Evolutionary conservation across 1,139 yeast species (phyloP), one percentile per base, ranked within the genome.

Genomic region (Protomyces inouyei): DNA sequence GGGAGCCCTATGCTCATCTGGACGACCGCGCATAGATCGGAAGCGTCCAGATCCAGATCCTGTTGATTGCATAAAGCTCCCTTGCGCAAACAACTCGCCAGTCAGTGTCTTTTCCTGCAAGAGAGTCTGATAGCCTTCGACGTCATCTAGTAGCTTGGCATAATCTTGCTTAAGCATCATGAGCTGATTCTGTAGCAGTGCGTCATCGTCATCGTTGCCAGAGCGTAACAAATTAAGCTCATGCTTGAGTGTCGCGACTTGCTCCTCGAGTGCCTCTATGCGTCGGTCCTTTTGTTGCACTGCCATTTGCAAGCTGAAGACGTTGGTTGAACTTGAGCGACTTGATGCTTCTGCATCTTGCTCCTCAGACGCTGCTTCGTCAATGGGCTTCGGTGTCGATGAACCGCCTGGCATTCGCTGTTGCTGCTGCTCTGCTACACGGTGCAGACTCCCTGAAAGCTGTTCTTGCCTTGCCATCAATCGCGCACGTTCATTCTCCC

Each of bases 11-110:
- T n/a, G 21, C 12, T 43, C 48, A 8, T 16, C 45, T 12, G 63
- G 57, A 23, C 48, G 52, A n/a, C 53, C 57, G 16, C 63, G 63
- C 16, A 59, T 53, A 2, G 63, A 59, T 18, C 54, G 38, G 45
- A 52, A 52, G 16, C 43, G 45, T n/a, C 36, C 43, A 23, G 40
- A 28, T 14, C 54, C 45, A 25, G 46, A 35, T 3, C 55, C 23
- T 12, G 55, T 57, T 1, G 63, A 59, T 28, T 40, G 57, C 63
- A 59, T 59, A 35, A 59, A 59, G 32, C 37, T 51, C n/a, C 57
- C 53, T 10, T 38, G 43, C 18, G 57, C 38, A 21, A 59, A 59
- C 25, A 43, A 10, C 37, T 59, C 63, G 45, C 63, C 63, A 38
- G n/a, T 59, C 48, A 52, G 21, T 14, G 63, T 59, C 36, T 43